These are phyloP conservation scores for Lycium barbarum DNA, from an alignment of 257 asterid species.

Conservation along the genomic window DNA sequence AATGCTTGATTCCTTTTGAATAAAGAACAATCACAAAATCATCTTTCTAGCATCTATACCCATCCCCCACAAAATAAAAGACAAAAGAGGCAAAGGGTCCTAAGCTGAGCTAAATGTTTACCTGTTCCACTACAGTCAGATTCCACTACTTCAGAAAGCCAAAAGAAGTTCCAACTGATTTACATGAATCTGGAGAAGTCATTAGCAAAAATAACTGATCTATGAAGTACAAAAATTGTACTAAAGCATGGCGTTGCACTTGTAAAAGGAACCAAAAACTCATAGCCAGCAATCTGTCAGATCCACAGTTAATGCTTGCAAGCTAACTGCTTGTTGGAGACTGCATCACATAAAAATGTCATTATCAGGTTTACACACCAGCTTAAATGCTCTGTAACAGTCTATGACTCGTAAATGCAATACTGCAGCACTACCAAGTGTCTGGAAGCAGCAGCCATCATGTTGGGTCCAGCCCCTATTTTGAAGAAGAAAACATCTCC, in stretches of 20 bases:
- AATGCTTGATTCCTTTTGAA: background rate
- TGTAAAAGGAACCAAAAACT: slow-evolving; percentile 1
- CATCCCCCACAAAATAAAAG: slow-evolving; percentile 1
- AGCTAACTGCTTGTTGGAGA: background rate
- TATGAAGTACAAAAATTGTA: background rate
- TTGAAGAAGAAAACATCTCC: too few relatives aligned
- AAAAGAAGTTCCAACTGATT: slow-evolving; percentile 10
- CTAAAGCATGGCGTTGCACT: background rate
- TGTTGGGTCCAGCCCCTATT: too few relatives aligned
- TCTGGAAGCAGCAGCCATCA: background rate
- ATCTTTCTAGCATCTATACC: background rate
- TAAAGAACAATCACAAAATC: slow-evolving; percentile 2
- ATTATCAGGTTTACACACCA: background rate
- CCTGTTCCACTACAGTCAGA: slow-evolving; percentile 10
- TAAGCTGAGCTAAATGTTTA: background rate
- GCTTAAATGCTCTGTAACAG: background rate
- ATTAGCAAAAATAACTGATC: background rate
- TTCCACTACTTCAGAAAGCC: background rate
- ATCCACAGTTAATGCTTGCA: slow-evolving; percentile 10
- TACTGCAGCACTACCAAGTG: background rate
- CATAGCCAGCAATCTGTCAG: background rate
- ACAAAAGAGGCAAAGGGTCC: background rate
- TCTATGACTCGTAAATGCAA: background rate
- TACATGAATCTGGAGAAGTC: background rate
- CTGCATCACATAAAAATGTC: slow-evolving; percentile 9